Evolutionary conservation across 148 eudicot genomes (phyloP).

Genomic region (Chenopodium quinoa): DNA sequence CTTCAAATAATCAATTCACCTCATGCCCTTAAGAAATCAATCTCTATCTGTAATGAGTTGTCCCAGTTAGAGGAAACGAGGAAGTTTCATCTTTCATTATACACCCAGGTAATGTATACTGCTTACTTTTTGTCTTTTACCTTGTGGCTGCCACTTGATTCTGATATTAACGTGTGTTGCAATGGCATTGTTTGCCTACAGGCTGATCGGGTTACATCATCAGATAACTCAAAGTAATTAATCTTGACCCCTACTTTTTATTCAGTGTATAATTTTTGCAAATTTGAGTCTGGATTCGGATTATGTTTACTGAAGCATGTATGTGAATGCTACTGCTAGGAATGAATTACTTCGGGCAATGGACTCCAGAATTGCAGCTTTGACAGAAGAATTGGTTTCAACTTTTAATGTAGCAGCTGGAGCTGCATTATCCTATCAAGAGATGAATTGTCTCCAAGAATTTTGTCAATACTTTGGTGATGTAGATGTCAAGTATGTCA

Average conservation of each 20-base stretch:
- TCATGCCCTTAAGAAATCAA: slow-evolving; percentile 45
- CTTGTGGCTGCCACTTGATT: slow-evolving; percentile 20
- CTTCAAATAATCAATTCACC: slow-evolving; percentile 57
- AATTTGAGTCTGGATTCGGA: background rate
- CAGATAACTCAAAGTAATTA: slow-evolving; percentile 84
- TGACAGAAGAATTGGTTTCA: slow-evolving; percentile 62
- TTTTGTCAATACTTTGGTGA: slow-evolving; percentile 71
- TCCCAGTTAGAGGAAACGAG: slow-evolving; percentile 79
- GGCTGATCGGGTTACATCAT: slow-evolving; percentile 49
- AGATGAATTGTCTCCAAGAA: slow-evolving; percentile 49
- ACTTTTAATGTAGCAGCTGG: slow-evolving; percentile 67
- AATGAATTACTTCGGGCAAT: slow-evolving; percentile 88
- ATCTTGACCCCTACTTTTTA: slow-evolving; percentile 4
- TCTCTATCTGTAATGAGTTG: slow-evolving; percentile 57
- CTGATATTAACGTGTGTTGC: slow-evolving; percentile 17
- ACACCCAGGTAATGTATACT: slow-evolving; percentile 47
- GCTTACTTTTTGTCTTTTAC: slow-evolving; percentile 8
- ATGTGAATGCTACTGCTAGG: slow-evolving; percentile 41
- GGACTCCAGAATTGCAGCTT: slow-evolving; percentile 72
- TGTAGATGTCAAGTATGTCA: slow-evolving; percentile 54
- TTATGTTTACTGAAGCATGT: slow-evolving; percentile 25
- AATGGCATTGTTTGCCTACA: slow-evolving; percentile 30
- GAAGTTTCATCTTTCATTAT: slow-evolving; percentile 80
- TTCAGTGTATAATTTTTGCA: background rate
- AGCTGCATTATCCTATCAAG: slow-evolving; percentile 40